phyloP scores from a whole-genome alignment of 2,329 filamentous ascomycete species.

The Decorospora gaudefroyi region DNA sequence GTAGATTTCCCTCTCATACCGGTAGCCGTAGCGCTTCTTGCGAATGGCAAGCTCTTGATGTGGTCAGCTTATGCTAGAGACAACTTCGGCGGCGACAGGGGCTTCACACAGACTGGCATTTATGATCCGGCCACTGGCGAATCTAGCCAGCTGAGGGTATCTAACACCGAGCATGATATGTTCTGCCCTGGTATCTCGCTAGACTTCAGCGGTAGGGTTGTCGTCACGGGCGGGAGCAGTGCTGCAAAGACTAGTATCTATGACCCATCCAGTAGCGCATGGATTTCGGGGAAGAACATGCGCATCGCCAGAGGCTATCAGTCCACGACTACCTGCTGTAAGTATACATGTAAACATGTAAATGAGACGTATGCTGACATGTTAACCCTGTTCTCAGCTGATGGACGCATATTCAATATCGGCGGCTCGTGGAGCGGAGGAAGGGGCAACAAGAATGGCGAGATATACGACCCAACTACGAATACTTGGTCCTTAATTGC shows the following conservation, averaged over 20 bases:
- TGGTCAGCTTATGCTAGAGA: conserved; percentile 31
- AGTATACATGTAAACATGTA: too few relatives aligned
- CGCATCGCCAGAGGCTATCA: conserved; percentile 65
- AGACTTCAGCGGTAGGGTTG: conserved; percentile 54
- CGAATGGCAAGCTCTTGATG: conserved; percentile 32
- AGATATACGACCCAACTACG: conserved; percentile 50
- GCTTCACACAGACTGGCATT: conserved; percentile 40
- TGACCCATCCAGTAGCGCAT: conserved; percentile 51
- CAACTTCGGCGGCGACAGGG: conserved; percentile 25
- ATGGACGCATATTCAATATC: conserved; percentile 62
- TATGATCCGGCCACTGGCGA: conserved; percentile 35
- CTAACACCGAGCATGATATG: conserved; percentile 58
- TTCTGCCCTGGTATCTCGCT: conserved; percentile 61
- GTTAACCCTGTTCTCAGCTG: too few relatives aligned
- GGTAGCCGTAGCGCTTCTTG: conserved; percentile 29
- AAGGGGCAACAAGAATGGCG: conserved; percentile 59
- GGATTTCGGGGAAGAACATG: conserved; percentile 56
- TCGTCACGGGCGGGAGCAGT: conserved; percentile 61
- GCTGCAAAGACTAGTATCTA: conserved; percentile 53
- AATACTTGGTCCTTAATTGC: conserved; percentile 56
- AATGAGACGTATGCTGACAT: too few relatives aligned
- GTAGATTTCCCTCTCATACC: conserved; percentile 38
- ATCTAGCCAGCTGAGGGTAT: conserved; percentile 34
- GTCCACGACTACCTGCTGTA: conserved; percentile 54
- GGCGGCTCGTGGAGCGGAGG: conserved; percentile 62